Percentiles rank a stretch among this genome's conserved stretches.
phyloP scores from a whole-genome alignment of 495 filamentous ascomycete species.

The Daldinia decipiens region DNA sequence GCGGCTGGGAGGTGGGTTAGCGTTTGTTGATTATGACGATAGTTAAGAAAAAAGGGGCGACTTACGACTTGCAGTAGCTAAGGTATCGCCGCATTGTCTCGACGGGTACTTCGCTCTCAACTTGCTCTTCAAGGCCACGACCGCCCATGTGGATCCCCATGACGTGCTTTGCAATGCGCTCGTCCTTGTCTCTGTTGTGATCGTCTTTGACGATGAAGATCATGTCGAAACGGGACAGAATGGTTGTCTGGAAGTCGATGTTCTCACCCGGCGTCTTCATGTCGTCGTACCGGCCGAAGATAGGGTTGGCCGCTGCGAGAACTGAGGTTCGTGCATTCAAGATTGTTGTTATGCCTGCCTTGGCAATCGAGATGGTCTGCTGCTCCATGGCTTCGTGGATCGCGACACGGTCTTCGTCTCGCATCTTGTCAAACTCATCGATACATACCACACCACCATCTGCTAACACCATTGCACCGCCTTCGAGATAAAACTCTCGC shows the following conservation, averaged over 20 bases:
- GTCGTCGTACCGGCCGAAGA: slow-evolving; percentile 98
- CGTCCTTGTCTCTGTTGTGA: slow-evolving; percentile 88
- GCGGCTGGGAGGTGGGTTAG: slow-evolving; percentile 66
- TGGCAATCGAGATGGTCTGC: slow-evolving; percentile 99
- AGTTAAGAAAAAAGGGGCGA: slow-evolving; percentile 28
- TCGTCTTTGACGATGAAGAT: slow-evolving; percentile 99
- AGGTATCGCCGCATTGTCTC: slow-evolving; percentile 99
- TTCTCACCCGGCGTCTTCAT: slow-evolving; percentile 98
- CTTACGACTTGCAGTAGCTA: slow-evolving; percentile 94
- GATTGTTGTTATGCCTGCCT: slow-evolving; percentile 98
- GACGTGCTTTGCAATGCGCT: slow-evolving; percentile 94
- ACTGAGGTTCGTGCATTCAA: slow-evolving; percentile 96
- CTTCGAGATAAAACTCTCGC: slow-evolving; percentile 97
- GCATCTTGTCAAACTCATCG: slow-evolving; percentile 99
- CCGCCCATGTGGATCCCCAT: slow-evolving; percentile 98
- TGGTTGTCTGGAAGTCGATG: slow-evolving; percentile 99
- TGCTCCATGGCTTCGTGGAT: slow-evolving; percentile 99
- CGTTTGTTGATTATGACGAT: slow-evolving; percentile 6
- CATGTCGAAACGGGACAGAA: slow-evolving; percentile 99
- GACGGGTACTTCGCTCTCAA: slow-evolving; percentile 85
- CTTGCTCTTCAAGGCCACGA: slow-evolving; percentile 81
- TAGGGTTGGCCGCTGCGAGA: slow-evolving; percentile 94
- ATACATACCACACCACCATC: slow-evolving; percentile 99
- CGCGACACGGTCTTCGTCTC: slow-evolving; percentile 97
- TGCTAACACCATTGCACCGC: slow-evolving; percentile 98